phyloP scores from a whole-genome alignment of 257 asterid species.

The Salvia miltiorrhiza region DNA sequence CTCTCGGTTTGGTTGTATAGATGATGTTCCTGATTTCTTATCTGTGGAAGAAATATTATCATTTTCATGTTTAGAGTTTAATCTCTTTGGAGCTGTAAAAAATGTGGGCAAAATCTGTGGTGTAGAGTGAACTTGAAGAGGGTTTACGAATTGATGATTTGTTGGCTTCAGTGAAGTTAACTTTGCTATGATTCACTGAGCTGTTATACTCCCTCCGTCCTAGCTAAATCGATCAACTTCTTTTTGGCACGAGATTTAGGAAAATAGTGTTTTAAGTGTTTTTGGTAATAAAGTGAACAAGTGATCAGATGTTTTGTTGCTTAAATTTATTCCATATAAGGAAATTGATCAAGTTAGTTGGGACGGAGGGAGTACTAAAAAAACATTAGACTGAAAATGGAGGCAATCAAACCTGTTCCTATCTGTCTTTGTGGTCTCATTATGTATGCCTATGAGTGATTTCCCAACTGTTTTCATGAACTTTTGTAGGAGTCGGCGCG shows the following conservation, averaged over 20 bases:
- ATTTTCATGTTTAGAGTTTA: neutral
- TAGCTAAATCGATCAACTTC: too few relatives aligned
- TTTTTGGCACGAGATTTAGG: too few relatives aligned
- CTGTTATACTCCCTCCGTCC: neutral
- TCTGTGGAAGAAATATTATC: neutral
- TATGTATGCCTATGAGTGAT: neutral
- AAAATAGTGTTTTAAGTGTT: too few relatives aligned
- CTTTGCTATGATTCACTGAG: neutral
- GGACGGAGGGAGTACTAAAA: too few relatives aligned
- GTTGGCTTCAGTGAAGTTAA: neutral
- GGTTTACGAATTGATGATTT: neutral
- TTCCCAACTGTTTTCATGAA: constrained; percentile 27
- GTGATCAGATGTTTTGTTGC: too few relatives aligned
- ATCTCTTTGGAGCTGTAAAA: neutral
- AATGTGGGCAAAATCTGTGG: neutral
- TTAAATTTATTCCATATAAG: too few relatives aligned
- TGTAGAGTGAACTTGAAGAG: neutral
- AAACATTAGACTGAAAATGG: neutral
- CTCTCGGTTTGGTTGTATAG: neutral
- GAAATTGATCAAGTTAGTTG: too few relatives aligned
- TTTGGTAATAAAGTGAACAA: too few relatives aligned
- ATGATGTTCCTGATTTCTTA: neutral
- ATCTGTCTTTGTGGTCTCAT: neutral
- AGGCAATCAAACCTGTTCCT: neutral
- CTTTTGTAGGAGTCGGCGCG: constrained; percentile 75